A percentile compares a stretch with the other conserved stretches of the same genome.
Evolutionary conservation across 495 filamentous ascomycete genomes (phyloP).

Genomic region (Podospora fimiseda): DNA sequence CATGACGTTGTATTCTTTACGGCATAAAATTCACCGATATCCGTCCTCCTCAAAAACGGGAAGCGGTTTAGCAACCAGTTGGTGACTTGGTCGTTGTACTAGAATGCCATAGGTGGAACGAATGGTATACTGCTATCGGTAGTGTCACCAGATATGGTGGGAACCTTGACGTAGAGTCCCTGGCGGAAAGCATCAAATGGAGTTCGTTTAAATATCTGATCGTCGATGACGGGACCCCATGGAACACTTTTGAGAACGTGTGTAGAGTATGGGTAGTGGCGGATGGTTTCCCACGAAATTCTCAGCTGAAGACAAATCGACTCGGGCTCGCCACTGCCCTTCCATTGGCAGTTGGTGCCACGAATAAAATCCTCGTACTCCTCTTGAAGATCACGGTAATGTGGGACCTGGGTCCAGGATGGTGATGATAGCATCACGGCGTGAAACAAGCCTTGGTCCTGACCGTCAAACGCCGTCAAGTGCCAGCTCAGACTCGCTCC

Average conservation of each 20-base stretch:
- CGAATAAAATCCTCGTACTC: constrained; percentile 56
- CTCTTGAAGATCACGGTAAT: constrained; percentile 55
- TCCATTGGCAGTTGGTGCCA: constrained; percentile 46
- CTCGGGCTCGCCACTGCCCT: constrained; percentile 36
- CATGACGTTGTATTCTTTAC: too few relatives aligned
- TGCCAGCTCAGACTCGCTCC: constrained; percentile 61
- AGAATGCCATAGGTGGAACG: too few relatives aligned
- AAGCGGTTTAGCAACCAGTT: constrained; percentile 60
- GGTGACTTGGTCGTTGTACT: constrained; percentile 39
- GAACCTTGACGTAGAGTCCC: constrained; percentile 60
- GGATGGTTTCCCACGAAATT: constrained; percentile 43
- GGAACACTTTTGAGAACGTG: too few relatives aligned
- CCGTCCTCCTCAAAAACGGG: constrained; percentile 45
- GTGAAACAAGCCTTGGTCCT: constrained; percentile 45
- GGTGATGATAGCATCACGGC: constrained; percentile 60
- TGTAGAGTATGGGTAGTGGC: too few relatives aligned
- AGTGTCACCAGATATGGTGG: constrained; percentile 63
- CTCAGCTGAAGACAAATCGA: constrained; percentile 44
- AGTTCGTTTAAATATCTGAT: constrained; percentile 49
- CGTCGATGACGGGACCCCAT: constrained; percentile 54
- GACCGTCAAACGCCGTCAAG: constrained; percentile 48
- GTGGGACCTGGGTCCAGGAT: constrained; percentile 56
- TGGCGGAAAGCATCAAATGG: constrained; percentile 53
- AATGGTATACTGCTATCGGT: constrained; percentile 76
- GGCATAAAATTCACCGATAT: too few relatives aligned